A percentile compares a stretch with the other conserved stretches of the same genome.
These are phyloP conservation scores for Neonectria neomacrospora DNA, from an alignment of 2,329 filamentous ascomycete species.

Conservation along the genomic window DNA sequence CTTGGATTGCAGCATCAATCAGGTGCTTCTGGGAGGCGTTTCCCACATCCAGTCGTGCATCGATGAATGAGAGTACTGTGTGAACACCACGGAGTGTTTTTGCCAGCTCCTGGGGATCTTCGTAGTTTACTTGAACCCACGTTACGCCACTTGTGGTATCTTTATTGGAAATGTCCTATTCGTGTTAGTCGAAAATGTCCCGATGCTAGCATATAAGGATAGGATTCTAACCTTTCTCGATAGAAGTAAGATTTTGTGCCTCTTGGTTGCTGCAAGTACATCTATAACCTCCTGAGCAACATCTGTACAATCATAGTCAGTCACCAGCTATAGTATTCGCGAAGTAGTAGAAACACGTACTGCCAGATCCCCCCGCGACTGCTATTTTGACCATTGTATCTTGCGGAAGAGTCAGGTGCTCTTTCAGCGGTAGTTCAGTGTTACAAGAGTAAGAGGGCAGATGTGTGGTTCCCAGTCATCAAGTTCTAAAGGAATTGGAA, in stretches of 20 bases:
- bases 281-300: conserved; percentile 65
- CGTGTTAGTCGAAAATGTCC: neutral
- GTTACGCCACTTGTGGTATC: conserved; percentile 21
- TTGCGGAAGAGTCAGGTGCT: too few relatives aligned
- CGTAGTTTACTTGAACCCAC: conserved; percentile 48
- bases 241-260: conserved; percentile 64
- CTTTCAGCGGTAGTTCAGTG: too few relatives aligned
- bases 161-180: conserved; percentile 22
- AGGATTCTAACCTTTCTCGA: conserved; percentile 54
- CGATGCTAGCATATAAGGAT: too few relatives aligned
- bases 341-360: conserved; percentile 14
- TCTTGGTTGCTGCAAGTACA: conserved; percentile 57
- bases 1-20: neutral
- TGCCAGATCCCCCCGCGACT: conserved; percentile 37
- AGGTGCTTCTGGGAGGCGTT: neutral
- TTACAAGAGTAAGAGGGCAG: too few relatives aligned
- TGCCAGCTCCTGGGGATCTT: conserved; percentile 46
- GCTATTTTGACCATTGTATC: conserved; percentile 39
- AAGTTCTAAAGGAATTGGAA: too few relatives aligned
- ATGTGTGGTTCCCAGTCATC: too few relatives aligned
- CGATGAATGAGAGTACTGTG: conserved; percentile 64
- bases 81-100: conserved; percentile 58
- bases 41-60: conserved; percentile 32
- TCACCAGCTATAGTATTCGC: neutral
- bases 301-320: conserved; percentile 49